These are phyloP conservation scores for Acorus calamus DNA, from an alignment of 106 monocot genomes.

Conservation along the genomic window DNA sequence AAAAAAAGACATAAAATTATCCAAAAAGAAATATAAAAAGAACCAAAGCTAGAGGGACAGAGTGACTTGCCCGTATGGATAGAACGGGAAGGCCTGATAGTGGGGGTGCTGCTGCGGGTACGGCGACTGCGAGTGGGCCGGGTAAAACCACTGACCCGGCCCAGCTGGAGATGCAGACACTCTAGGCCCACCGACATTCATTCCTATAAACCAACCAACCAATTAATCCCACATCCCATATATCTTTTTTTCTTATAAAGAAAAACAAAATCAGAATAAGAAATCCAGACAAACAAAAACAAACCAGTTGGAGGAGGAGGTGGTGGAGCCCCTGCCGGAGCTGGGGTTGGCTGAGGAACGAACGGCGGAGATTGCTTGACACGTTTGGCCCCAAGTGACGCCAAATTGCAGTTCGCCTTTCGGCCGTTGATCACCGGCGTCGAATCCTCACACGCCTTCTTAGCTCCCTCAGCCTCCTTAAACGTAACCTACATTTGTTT, in stretches of 20 bases:
- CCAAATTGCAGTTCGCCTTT: slow-evolving; percentile 63
- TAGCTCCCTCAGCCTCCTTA: slow-evolving; percentile 54
- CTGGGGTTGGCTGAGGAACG: slow-evolving; percentile 23
- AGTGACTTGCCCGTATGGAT: slow-evolving; percentile 36
- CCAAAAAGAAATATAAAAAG: no score
- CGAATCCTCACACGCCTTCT: slow-evolving; percentile 66
- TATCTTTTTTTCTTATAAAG: not conserved
- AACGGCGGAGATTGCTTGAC: not conserved
- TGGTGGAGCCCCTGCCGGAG: not conserved
- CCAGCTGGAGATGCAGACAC: not conserved
- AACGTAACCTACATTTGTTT: slow-evolving; percentile 45
- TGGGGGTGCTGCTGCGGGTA: slow-evolving; percentile 15
- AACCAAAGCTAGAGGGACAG: no score
- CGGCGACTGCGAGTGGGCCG: slow-evolving; percentile 10
- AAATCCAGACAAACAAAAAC: not conserved
- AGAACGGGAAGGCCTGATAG: slow-evolving; percentile 35
- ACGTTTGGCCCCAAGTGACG: slow-evolving; percentile 46
- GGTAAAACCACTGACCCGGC: slow-evolving; percentile 32
- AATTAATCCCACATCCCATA: no score
- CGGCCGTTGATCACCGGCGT: slow-evolving; percentile 64
- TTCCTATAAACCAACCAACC: not conserved
- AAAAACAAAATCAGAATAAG: not conserved
- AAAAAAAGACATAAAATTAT: no score
- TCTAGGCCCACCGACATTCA: slow-evolving; percentile 9
- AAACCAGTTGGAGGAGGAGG: not conserved